These are phyloP conservation scores for Endoconidiophora laricicola DNA, from an alignment of 2,329 filamentous ascomycete species.

Conservation along the genomic window DNA sequence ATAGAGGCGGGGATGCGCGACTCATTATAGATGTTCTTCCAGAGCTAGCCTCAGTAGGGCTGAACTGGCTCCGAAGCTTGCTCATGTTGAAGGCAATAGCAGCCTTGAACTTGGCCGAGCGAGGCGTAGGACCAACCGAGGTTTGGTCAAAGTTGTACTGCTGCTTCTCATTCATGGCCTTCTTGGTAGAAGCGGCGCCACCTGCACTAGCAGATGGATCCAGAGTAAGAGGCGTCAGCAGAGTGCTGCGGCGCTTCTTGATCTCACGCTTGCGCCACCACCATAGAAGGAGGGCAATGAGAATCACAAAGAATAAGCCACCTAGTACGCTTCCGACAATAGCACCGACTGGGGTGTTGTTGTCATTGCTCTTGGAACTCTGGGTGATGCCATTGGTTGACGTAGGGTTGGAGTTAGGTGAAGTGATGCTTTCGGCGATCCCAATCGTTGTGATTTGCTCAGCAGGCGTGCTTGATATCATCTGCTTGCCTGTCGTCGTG, in stretches of 20 bases:
- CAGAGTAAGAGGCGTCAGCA: slow-evolving; percentile 31
- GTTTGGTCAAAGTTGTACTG: slow-evolving; percentile 27
- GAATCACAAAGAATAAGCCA: slow-evolving; percentile 27
- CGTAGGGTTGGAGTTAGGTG: neutral
- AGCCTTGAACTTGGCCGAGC: slow-evolving; percentile 25
- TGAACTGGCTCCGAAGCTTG: slow-evolving; percentile 14
- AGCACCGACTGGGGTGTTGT: slow-evolving; percentile 22
- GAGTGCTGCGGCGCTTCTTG: slow-evolving; percentile 29
- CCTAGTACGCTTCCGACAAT: slow-evolving; percentile 37
- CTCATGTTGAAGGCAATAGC: slow-evolving; percentile 18
- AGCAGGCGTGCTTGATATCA: slow-evolving; percentile 1
- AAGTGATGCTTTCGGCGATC: slow-evolving; percentile 3
- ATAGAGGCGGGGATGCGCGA: slow-evolving; percentile 10
- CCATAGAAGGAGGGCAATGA: slow-evolving; percentile 34
- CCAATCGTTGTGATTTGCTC: slow-evolving; percentile 3
- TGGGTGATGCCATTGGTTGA: neutral
- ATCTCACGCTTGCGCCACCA: slow-evolving; percentile 28
- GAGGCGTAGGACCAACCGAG: slow-evolving; percentile 33
- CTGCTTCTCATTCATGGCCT: slow-evolving; percentile 10
- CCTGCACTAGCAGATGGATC: slow-evolving; percentile 15
- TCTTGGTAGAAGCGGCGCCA: slow-evolving; percentile 15
- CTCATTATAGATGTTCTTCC: slow-evolving; percentile 32
- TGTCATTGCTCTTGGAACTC: slow-evolving; percentile 14
- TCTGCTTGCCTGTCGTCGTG: neutral
- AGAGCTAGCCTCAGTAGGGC: slow-evolving; percentile 17